A percentile compares a stretch with the other conserved stretches of the same genome.
Evolutionary conservation across 2,329 filamentous ascomycete genomes (phyloP).

Genomic region (Venturiaceae sp.): DNA sequence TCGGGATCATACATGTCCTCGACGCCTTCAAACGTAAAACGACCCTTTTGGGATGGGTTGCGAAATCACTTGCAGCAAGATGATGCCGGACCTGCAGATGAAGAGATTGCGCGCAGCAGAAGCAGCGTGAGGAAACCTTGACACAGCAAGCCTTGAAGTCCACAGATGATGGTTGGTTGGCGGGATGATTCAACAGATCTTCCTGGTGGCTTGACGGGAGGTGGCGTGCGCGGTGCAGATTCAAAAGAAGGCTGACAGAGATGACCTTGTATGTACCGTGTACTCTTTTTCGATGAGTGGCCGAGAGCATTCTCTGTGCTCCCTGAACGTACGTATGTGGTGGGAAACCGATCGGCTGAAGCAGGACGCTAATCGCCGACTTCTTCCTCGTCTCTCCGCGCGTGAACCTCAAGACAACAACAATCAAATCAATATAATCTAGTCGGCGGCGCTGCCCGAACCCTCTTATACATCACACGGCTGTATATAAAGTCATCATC

Average conservation of each 20-base stretch:
- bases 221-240: not conserved
- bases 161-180: not conserved
- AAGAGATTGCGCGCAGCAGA: not conserved
- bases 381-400: not conserved
- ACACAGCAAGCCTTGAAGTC: no score
- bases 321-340: not conserved
- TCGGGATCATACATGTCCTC: not conserved
- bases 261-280: not conserved
- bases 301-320: not conserved
- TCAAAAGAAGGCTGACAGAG: not conserved
- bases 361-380: not conserved
- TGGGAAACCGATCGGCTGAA: not conserved
- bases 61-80: not conserved
- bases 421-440: not conserved
- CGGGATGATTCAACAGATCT: not conserved
- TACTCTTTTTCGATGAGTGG: not conserved
- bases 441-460: not conserved
- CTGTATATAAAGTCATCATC: not conserved
- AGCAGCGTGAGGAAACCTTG: not conserved
- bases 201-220: not conserved
- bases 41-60: not conserved
- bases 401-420: not conserved
- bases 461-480: not conserved
- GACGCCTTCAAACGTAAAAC: not conserved
- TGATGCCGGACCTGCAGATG: not conserved